These are phyloP conservation scores for Polytolypa hystricis DNA, from an alignment of 2,329 filamentous ascomycete species.

Conservation along the genomic window DNA sequence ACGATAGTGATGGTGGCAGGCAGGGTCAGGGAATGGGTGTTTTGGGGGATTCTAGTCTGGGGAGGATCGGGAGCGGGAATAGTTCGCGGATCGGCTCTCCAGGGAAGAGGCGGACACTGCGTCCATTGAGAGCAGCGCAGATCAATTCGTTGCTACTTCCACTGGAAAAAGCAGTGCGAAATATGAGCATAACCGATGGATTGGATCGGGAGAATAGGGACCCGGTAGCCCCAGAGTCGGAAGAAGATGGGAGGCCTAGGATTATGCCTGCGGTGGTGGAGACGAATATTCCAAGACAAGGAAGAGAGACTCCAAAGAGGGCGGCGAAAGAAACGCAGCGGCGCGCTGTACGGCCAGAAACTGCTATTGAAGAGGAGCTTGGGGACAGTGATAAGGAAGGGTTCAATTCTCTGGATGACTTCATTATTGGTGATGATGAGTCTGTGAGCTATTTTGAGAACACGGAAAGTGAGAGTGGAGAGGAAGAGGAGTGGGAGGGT, in stretches of 20 bases:
- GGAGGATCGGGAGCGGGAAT: no score
- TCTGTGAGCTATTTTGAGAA: constrained; percentile 25
- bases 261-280: no score
- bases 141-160: constrained; percentile 26
- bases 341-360: background rate
- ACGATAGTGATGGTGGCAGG: no score
- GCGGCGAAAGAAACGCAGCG: background rate
- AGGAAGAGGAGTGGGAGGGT: constrained; percentile 20
- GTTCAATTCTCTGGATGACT: constrained; percentile 29
- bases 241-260: no score
- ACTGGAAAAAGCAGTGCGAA: constrained; percentile 6
- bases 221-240: no score
- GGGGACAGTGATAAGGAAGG: constrained; percentile 18
- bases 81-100: no score
- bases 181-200: no score
- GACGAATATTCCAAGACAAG: no score
- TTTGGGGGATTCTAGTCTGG: no score
- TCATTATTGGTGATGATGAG: constrained; percentile 32
- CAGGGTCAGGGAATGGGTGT: no score
- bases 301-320: background rate
- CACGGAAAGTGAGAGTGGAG: constrained; percentile 14
- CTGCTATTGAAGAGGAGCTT: constrained; percentile 10
- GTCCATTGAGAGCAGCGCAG: constrained; percentile 20
- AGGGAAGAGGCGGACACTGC: constrained; percentile 14
- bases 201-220: no score